phyloP scores from a whole-genome alignment of 2,329 filamentous ascomycete species.

The Pyrenochaeta sp. region DNA sequence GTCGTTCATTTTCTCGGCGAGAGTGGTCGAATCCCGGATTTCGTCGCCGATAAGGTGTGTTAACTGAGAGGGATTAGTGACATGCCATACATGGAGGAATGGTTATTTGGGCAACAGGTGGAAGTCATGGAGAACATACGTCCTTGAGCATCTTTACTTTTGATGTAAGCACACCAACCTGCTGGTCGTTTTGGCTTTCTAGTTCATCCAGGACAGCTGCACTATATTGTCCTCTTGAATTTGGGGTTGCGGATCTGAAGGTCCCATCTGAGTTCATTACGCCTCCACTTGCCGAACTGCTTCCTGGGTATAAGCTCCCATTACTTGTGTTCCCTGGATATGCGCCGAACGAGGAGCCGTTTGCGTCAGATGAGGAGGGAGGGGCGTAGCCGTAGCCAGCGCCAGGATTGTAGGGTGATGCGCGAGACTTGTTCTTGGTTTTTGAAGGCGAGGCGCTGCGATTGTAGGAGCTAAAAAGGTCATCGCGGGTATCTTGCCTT shows the following conservation, averaged over 20 bases:
- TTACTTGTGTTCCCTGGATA: constrained; percentile 38
- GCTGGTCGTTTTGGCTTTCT: constrained; percentile 92
- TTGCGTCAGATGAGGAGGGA: constrained; percentile 10
- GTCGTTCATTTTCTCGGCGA: constrained; percentile 96
- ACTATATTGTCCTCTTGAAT: constrained; percentile 83
- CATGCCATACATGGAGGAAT: background rate
- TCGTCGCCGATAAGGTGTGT: constrained; percentile 94
- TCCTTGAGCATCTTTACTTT: constrained; percentile 91
- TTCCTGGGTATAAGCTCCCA: constrained; percentile 17
- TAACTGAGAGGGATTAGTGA: constrained; percentile 60
- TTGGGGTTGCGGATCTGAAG: constrained; percentile 56
- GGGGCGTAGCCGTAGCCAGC: constrained; percentile 34
- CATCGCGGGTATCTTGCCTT: constrained; percentile 39
- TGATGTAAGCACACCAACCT: constrained; percentile 87
- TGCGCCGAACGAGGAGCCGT: constrained; percentile 40
- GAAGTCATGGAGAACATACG: constrained; percentile 61
- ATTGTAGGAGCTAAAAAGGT: constrained; percentile 54
- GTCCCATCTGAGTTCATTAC: background rate
- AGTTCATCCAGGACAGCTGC: constrained; percentile 91
- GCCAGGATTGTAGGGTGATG: constrained; percentile 30
- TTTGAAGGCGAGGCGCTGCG: constrained; percentile 50
- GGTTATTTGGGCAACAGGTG: background rate
- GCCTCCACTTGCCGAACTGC: background rate
- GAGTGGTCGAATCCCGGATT: constrained; percentile 85
- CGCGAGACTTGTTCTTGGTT: constrained; percentile 32